Conservation (phyloP, 2,329 filamentous ascomycete genomes). For the Diaporthe velutina region DNA sequence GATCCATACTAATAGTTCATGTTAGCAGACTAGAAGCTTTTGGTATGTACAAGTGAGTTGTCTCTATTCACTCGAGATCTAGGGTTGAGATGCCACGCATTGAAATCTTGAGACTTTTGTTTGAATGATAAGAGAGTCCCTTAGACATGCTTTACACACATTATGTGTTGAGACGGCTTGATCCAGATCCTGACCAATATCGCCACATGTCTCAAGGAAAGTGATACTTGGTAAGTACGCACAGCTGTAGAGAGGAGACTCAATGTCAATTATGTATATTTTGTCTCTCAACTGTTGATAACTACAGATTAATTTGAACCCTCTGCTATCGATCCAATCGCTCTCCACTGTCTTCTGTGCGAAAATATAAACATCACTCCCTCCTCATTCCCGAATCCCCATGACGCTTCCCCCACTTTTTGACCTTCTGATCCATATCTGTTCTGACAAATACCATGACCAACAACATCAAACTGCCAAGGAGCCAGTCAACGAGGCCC, state of each 20-base stretch:
- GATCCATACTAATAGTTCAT: no score
- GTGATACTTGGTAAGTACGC: no score
- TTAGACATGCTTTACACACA: no score
- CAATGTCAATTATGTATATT: no score
- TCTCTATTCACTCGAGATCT: neutral
- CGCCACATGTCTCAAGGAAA: no score
- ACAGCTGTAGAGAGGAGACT: no score
- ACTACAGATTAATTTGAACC: no score
- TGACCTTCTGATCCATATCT: conserved; percentile 3
- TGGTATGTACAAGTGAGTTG: neutral
- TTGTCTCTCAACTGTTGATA: neutral
- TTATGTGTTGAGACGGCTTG: no score
- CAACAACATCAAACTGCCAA: neutral
- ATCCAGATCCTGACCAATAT: no score
- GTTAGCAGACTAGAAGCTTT: no score
- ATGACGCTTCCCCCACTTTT: neutral
- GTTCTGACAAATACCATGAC: neutral
- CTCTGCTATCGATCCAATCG: neutral
- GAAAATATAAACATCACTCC: neutral
- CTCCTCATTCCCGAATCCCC: neutral
- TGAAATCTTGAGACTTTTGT: neutral
- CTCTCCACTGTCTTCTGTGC: neutral
- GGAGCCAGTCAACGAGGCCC: neutral
- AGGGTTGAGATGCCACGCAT: neutral
- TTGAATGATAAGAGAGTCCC: no score